A percentile compares a stretch with the other conserved stretches of the same genome.
These are phyloP conservation scores for Coix lacrymajobi DNA, from an alignment of 176 grass and related monocot genomes.

Conservation along the genomic window DNA sequence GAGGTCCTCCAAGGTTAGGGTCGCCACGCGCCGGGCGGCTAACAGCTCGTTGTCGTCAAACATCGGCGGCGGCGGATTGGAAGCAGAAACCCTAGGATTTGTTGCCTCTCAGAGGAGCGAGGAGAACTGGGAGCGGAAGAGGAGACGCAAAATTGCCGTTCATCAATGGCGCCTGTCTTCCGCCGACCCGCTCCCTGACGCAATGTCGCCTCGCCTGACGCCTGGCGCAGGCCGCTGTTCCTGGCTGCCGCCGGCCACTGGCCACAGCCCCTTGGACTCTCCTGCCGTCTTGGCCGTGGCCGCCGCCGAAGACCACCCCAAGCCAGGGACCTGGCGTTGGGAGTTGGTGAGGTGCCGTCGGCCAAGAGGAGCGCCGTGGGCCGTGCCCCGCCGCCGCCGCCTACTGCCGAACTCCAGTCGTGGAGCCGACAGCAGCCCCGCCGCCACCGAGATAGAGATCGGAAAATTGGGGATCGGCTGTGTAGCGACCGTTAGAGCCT, in stretches of 20 bases:
- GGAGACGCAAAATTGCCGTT: neutral
- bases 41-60: neutral
- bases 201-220: neutral
- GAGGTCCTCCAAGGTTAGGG: neutral
- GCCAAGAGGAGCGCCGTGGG: too few relatives aligned
- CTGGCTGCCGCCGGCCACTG: neutral
- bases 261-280: neutral
- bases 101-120: neutral
- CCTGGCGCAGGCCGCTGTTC: neutral
- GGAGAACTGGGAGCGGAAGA: too few relatives aligned
- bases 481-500: too few relatives aligned
- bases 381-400: too few relatives aligned
- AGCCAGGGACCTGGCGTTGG: neutral
- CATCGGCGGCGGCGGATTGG: neutral
- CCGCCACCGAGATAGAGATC: too few relatives aligned
- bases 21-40: neutral
- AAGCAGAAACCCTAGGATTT: neutral
- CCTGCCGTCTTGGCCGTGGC: too few relatives aligned
- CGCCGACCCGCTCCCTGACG: neutral
- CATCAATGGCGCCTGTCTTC: neutral
- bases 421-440: too few relatives aligned
- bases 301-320: too few relatives aligned
- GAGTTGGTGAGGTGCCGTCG: too few relatives aligned
- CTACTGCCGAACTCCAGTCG: too few relatives aligned
- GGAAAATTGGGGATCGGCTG: too few relatives aligned